Evolutionary conservation across 2,329 filamentous ascomycete genomes (phyloP), one percentile per base, ranked within the genome.

Genomic region (Paraconiothyrium brasiliense): DNA sequence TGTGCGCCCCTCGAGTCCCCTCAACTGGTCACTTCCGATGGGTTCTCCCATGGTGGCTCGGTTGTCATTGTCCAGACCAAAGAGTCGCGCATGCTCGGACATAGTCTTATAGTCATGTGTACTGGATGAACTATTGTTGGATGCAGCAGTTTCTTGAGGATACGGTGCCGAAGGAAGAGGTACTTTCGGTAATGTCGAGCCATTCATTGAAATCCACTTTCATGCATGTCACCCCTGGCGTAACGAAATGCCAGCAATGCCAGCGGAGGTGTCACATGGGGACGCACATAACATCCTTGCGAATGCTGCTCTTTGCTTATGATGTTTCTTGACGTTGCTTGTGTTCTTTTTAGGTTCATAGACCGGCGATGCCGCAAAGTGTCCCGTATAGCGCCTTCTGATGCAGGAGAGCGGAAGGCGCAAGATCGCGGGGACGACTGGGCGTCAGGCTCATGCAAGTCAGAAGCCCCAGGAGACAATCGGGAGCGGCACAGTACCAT

Each of bases 401-500:
- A 62, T 67, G 66, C 71, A 74, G 67, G 55, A 59, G 60, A 55
- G 61, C 35, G 59, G 62, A 58, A 58, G 64, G 37, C 60, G 61
- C 55, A 56, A 57, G 60, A 71, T 63, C 56, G 63, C 57, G 60
- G 64, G 60, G 63, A 66, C 58, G 56, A 71, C 68, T 71, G 73
- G 72, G 71, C 70, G 60, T 71, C 65, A 76, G 74, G 71, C 70
- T 71, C 65, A 77, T 77, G 75, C 75, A 73, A 69, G 73, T 75
- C 68, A 77, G 70, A 73, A 67, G 66, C 44, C 35, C 55, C 60
- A 58, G 46, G 54, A 41, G 32, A 41, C 50, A 20, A 54, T 20
- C 50, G 50, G 50, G 50, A 55, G 58, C 59, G 61, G 62, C 65
- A 67, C 64, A 62, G 64, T 64, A 67, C 58, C 60, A 67, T 67